Conservation (phyloP, 495 filamentous ascomycete species). For the Stereocaulon alpinum region DNA sequence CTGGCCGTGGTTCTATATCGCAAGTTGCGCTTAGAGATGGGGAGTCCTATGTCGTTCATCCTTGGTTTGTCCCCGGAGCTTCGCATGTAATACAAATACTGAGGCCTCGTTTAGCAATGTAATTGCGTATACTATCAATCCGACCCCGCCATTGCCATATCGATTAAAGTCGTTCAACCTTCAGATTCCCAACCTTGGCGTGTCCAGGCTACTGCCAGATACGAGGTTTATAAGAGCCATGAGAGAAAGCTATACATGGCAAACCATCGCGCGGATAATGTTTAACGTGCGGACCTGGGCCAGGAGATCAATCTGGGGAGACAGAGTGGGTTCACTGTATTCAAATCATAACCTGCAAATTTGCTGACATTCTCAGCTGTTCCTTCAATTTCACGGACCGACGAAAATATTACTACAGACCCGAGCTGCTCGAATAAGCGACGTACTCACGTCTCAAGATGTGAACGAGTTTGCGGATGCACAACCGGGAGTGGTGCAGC, state of each 20-base stretch:
- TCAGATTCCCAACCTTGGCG: slow-evolving; percentile 58
- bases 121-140: slow-evolving; percentile 72
- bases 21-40: slow-evolving; percentile 64
- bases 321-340: slow-evolving; percentile 45
- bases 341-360: too few relatives aligned
- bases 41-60: slow-evolving; percentile 83
- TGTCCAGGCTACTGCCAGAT: slow-evolving; percentile 46
- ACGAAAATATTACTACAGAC: slow-evolving; percentile 77
- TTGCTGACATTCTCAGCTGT: slow-evolving; percentile 43
- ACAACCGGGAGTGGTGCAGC: slow-evolving; percentile 47
- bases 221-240: slow-evolving; percentile 62
- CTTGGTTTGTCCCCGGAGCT: slow-evolving; percentile 38
- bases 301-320: slow-evolving; percentile 82
- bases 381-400: slow-evolving; percentile 81
- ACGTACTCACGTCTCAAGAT: slow-evolving; percentile 62
- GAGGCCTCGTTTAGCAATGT: slow-evolving; percentile 50
- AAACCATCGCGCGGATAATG: slow-evolving; percentile 45
- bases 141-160: slow-evolving; percentile 66
- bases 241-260: slow-evolving; percentile 60
- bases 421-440: slow-evolving; percentile 60
- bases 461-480: slow-evolving; percentile 78
- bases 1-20: slow-evolving; percentile 77
- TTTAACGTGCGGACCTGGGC: slow-evolving; percentile 62
- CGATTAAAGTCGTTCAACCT: slow-evolving; percentile 73
- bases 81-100: not conserved